Conservation (phyloP, 1,284 basidiomycete genomes). For the Bjerkandera adusta region DNA sequence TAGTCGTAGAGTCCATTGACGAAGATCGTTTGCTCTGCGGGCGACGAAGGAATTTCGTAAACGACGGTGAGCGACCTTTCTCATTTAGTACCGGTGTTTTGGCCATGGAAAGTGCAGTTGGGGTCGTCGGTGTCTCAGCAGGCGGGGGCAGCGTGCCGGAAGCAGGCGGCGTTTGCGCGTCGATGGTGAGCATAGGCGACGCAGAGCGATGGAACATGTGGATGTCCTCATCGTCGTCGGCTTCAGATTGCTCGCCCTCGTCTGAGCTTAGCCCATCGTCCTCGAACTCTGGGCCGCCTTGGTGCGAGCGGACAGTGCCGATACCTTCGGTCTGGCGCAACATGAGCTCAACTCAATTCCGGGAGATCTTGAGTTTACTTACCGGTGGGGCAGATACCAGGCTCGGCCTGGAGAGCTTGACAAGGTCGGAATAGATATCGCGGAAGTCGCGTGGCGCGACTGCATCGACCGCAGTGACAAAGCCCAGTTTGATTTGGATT, state of each 20-base stretch:
- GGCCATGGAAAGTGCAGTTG: conserved; percentile 3
- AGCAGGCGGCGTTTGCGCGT: conserved; percentile 22
- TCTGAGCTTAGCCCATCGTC: conserved; percentile 77
- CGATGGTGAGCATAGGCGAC: conserved; percentile 11
- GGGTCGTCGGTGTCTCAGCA: conserved; percentile 10
- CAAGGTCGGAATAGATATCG: conserved; percentile 64
- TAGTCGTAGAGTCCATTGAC: conserved; percentile 30
- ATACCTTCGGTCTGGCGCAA: conserved; percentile 77
- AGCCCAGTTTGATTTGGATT: conserved; percentile 77
- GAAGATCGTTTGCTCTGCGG: conserved; percentile 30
- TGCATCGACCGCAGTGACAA: conserved; percentile 50
- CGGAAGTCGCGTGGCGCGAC: conserved; percentile 41
- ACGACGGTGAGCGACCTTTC: conserved; percentile 27
- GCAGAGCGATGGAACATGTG: neutral
- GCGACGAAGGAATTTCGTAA: conserved; percentile 38
- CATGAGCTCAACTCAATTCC: neutral
- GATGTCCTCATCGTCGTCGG: conserved; percentile 36
- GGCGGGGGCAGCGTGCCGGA: conserved; percentile 8
- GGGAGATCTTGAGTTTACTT: conserved; percentile 30
- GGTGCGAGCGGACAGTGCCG: conserved; percentile 76
- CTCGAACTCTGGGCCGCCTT: conserved; percentile 54
- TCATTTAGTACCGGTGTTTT: conserved; percentile 21
- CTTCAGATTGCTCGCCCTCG: conserved; percentile 43
- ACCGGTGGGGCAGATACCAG: conserved; percentile 82
- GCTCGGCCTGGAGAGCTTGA: conserved; percentile 61